A percentile compares a stretch with the other conserved stretches of the same genome.
phyloP scores from a whole-genome alignment of 345 rosid genomes.

The Arabis alpina region DNA sequence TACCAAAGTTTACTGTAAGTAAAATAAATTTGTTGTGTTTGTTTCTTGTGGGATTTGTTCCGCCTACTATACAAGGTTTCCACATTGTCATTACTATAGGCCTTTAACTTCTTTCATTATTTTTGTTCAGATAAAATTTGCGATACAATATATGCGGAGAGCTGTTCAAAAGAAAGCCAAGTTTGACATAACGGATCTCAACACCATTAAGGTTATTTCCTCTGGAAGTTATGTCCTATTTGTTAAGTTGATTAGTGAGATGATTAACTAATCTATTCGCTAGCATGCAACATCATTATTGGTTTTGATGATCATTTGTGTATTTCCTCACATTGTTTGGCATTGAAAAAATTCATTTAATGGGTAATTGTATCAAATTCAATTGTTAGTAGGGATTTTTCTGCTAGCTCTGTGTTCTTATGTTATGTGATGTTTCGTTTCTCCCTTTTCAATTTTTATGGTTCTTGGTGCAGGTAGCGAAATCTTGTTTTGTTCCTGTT shows the following conservation, averaged over 20 bases:
- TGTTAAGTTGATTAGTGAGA: conserved; percentile 1
- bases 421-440: conserved; percentile 9
- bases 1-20: conserved; percentile 94
- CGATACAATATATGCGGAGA: conserved; percentile 85
- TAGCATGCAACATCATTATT: background rate
- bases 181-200: conserved; percentile 80
- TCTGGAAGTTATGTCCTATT: conserved; percentile 16
- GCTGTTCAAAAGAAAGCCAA: conserved; percentile 87
- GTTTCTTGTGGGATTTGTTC: conserved; percentile 9
- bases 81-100: background rate
- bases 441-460: background rate
- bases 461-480: conserved; percentile 64
- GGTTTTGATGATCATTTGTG: background rate
- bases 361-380: background rate
- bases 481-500: conserved; percentile 88
- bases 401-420: background rate
- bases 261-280: background rate
- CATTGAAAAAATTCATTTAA: no score
- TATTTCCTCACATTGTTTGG: background rate
- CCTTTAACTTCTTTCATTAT: background rate
- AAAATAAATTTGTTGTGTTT: conserved; percentile 11
- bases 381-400: background rate
- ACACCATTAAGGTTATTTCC: conserved; percentile 73
- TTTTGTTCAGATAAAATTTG: conserved; percentile 76
- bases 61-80: background rate